These are phyloP conservation scores for Diospyros kaki DNA, from an alignment of 148 eudicot genomes.

Conservation along the genomic window DNA sequence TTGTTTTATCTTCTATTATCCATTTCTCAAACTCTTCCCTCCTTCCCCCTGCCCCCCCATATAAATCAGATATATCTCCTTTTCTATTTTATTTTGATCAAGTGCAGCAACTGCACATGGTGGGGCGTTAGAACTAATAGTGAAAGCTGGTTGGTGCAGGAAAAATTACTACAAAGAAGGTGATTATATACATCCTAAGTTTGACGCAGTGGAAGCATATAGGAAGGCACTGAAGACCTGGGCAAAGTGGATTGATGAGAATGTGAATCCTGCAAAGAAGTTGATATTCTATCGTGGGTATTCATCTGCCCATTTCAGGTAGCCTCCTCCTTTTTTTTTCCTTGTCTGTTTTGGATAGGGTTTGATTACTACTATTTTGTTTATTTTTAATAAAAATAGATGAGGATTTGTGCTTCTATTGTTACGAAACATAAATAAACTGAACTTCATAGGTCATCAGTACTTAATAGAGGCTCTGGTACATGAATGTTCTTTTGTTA, in stretches of 20 bases:
- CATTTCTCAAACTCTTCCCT: too few species aligned
- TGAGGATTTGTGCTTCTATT: too few species aligned
- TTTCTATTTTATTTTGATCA: too few species aligned
- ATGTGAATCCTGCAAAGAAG: conserved; percentile 46
- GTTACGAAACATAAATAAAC: not conserved
- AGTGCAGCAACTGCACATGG: too few species aligned
- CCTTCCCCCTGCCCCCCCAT: too few species aligned
- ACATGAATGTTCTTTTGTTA: not conserved
- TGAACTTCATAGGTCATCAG: not conserved
- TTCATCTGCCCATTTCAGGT: conserved; percentile 96
- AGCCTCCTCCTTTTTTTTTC: conserved; percentile 3
- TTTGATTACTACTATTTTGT: not conserved
- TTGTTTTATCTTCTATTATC: too few species aligned
- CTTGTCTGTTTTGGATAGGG: not conserved
- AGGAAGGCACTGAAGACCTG: conserved; percentile 84
- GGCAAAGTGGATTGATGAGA: conserved; percentile 73
- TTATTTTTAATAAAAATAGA: too few species aligned
- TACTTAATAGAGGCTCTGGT: not conserved
- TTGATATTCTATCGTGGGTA: conserved; percentile 81
- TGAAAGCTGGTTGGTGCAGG: conserved; percentile 37
- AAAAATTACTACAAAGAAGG: conserved; percentile 90
- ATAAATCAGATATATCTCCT: too few species aligned
- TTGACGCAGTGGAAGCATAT: conserved; percentile 89
- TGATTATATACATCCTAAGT: conserved; percentile 51
- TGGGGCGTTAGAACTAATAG: not conserved